Base-by-base conservation (phyloP, 345 rosid genomes). In the Eucalyptus dawsonii region DNA sequence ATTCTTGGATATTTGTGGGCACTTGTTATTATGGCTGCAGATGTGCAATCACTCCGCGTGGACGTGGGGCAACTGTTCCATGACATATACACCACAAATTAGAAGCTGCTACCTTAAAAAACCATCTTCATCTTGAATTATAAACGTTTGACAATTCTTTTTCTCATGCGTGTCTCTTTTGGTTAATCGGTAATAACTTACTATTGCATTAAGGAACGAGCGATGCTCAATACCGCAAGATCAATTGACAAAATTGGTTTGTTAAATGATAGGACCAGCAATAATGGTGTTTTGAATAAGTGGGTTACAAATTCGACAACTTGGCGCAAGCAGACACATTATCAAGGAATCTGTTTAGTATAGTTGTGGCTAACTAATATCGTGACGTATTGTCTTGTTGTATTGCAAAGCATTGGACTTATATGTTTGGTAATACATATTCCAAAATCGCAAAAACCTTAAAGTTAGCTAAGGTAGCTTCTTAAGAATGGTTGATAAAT, bases 321-420 rank as follows among this genome's bases (percentile, higher is more conserved):
- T n/a, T n/a, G n/a, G n/a, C n/a, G n/a, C n/a, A n/a, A n/a, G 12
- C 5, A 2, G 9, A 62, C 69, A 62, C 0, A 62, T 27, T 27
- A 27, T 0, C 31, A n/a, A 62, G 3, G 0, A n/a, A 65, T n/a
- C 4, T 13, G 1, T 62, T 62, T 29, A 1, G 15, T 65, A 65
- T 7, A 14, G 3, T 0, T 0, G 0, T 65, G 37, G 37, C 1
- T 8, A 1, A 65, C 76, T n/a, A 29, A n/a, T 12, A 16, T 0
- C 2, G 2, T 9, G 2, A 69, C 21, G 0, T 5, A 16, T 16
- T 14, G 37, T 8, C 17, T 53, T 53, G 0, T 67, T 67, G 76
- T n/a, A 14, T 0, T n/a, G 42, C 0, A 0, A 34, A 8, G 80
- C 6, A 4, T 34, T 3, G 80, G 22, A 34, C 44, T 69, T 3